Evolutionary conservation across 176 grass and related monocot genomes (phyloP).

Genomic region (Musa schizocarpa): DNA sequence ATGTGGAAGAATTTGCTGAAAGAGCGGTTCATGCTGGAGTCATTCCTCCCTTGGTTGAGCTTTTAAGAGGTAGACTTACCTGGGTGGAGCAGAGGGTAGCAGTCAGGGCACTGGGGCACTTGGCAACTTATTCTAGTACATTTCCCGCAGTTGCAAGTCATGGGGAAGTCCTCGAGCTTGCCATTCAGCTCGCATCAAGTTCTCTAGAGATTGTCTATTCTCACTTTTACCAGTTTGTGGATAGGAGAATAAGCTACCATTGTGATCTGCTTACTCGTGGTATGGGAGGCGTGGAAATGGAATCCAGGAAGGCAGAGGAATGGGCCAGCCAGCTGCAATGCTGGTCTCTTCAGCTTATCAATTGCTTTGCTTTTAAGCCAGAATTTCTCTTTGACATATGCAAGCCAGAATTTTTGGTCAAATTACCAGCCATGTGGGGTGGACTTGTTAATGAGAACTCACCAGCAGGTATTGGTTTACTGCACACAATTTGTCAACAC

Average conservation of each 20-base stretch:
- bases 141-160: conserved; percentile 83
- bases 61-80: conserved; percentile 89
- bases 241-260: conserved; percentile 83
- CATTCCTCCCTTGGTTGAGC: conserved; percentile 91
- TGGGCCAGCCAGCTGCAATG: conserved; percentile 99
- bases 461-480: conserved; percentile 85
- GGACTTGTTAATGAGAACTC: conserved; percentile 98
- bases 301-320: conserved; percentile 95
- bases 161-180: conserved; percentile 91
- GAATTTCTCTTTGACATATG: conserved; percentile 95
- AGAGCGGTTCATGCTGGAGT: conserved; percentile 81
- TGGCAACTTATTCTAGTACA: conserved; percentile 87
- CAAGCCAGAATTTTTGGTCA: conserved; percentile 73
- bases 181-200: conserved; percentile 89
- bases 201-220: conserved; percentile 98
- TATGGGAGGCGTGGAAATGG: conserved; percentile 98
- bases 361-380: conserved; percentile 96
- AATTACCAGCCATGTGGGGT: conserved; percentile 98
- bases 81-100: conserved; percentile 99
- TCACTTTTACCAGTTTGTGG: conserved; percentile 85
- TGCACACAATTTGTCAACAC: conserved; percentile 91
- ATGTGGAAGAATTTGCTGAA: conserved; percentile 95
- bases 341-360: conserved; percentile 98
- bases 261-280: conserved; percentile 95
- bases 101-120: conserved; percentile 88